Evolutionary conservation across 108 stramenopile species (phyloP).

Genomic region (Discostella pseudostelligera): DNA sequence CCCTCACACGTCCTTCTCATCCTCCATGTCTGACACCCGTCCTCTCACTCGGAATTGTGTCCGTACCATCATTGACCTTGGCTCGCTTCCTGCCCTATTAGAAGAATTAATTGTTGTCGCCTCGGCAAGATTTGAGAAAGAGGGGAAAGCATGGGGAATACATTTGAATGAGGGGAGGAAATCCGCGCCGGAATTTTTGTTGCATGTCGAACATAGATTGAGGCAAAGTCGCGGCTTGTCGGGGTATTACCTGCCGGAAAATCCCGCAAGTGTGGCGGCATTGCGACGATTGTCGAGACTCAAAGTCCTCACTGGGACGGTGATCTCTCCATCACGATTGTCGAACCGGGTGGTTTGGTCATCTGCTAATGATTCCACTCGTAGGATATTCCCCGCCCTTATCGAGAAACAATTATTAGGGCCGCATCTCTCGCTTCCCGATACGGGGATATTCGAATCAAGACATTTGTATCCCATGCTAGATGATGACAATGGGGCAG

Average conservation of each 20-base stretch:
- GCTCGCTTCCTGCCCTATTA: constrained; percentile 20
- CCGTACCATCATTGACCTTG: constrained; percentile 36
- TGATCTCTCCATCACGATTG: neutral
- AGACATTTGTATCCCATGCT: constrained; percentile 39
- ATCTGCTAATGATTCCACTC: constrained; percentile 15
- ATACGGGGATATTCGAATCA: constrained; percentile 28
- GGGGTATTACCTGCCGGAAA: constrained; percentile 34
- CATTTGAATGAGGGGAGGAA: constrained; percentile 16
- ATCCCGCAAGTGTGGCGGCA: constrained; percentile 15
- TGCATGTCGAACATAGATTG: constrained; percentile 40
- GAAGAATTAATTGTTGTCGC: constrained; percentile 39
- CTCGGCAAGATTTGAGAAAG: constrained; percentile 21
- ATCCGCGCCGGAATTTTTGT: constrained; percentile 36
- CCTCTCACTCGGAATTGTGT: constrained; percentile 40
- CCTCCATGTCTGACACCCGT: constrained; percentile 24
- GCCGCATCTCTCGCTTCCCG: constrained; percentile 20
- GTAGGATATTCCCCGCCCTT: constrained; percentile 40
- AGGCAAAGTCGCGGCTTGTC: constrained; percentile 27
- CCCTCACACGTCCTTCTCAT: constrained; percentile 9
- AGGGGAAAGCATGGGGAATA: constrained; percentile 26
- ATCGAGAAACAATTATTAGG: constrained; percentile 35
- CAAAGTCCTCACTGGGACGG: constrained; percentile 4
- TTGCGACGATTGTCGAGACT: constrained; percentile 24
- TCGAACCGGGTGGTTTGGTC: constrained; percentile 10
- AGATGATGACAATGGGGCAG: constrained; percentile 23